Percentiles rank a stretch among this genome's conserved stretches.
These are phyloP conservation scores for Botrytis porri DNA, from an alignment of 2,329 filamentous ascomycete species.

Conservation along the genomic window DNA sequence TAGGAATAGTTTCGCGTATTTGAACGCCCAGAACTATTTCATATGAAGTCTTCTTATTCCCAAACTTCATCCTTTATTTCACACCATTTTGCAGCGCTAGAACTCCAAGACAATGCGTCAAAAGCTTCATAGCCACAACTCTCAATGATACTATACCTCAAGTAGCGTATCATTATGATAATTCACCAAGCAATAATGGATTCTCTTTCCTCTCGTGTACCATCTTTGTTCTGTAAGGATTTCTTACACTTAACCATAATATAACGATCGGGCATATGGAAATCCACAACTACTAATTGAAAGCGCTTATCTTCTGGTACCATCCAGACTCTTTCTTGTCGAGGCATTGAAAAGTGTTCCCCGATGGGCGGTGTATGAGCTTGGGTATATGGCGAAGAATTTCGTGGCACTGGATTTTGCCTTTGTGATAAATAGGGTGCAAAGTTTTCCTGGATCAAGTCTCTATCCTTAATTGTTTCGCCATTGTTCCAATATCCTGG, in stretches of 20 bases:
- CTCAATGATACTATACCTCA: background rate
- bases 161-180: background rate
- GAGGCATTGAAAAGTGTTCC: background rate
- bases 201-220: conserved; percentile 30
- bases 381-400: conserved; percentile 1
- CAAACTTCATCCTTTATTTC: background rate
- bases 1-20: background rate
- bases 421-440: conserved; percentile 7
- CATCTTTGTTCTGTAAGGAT: conserved; percentile 26
- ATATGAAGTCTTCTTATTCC: background rate
- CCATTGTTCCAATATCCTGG: background rate
- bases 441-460: background rate
- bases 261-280: conserved; percentile 33
- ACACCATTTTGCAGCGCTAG: background rate
- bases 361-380: background rate
- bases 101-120: background rate
- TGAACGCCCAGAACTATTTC: background rate
- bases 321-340: conserved; percentile 19
- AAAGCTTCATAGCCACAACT: background rate
- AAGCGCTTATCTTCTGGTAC: conserved; percentile 34
- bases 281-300: conserved; percentile 31
- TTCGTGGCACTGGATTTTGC: background rate
- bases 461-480: background rate
- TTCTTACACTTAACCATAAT: conserved; percentile 32
- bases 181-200: conserved; percentile 35